Conservation (phyloP, 139 green algal genomes). For the Chlorella ohadii region DNA sequence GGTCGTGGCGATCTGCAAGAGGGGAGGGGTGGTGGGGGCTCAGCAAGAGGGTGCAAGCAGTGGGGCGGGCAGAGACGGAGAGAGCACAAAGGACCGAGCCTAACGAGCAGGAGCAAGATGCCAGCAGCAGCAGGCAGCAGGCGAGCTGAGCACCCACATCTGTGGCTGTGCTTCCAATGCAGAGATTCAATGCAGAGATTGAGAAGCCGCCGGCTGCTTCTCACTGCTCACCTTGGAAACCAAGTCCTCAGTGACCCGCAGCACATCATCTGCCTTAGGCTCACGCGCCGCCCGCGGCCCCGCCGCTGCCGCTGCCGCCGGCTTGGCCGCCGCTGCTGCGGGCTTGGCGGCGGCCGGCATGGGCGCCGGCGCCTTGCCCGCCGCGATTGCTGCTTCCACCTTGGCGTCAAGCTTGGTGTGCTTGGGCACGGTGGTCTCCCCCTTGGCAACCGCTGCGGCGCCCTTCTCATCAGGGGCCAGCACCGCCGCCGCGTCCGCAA, state of each 20-base stretch:
- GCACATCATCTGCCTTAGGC: slow-evolving; percentile 21
- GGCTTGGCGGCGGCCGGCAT: slow-evolving; percentile 16
- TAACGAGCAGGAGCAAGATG: neutral
- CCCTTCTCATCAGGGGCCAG: neutral
- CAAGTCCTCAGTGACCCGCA: slow-evolving; percentile 18
- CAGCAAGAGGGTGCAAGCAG: too few relatives aligned
- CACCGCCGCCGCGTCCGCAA: slow-evolving; percentile 44
- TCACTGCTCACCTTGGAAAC: slow-evolving; percentile 15
- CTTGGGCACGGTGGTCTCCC: neutral
- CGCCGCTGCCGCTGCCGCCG: slow-evolving; percentile 13
- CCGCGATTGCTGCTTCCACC: slow-evolving; percentile 19
- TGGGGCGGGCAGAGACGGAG: too few relatives aligned
- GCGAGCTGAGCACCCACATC: too few relatives aligned
- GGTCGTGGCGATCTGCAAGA: slow-evolving; percentile 35
- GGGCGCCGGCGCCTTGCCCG: neutral
- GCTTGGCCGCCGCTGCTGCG: neutral
- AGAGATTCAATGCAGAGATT: too few relatives aligned
- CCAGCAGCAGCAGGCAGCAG: neutral
- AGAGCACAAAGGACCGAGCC: too few relatives aligned
- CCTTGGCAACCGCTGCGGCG: slow-evolving; percentile 22
- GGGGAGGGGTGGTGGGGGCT: too few relatives aligned
- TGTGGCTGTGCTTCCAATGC: too few relatives aligned
- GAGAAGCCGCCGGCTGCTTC: too few relatives aligned
- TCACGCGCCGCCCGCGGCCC: neutral
- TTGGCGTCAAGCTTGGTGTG: slow-evolving; percentile 3